Conservation (phyloP, 148 eudicot genomes). For the Beta vulgaris region DNA sequence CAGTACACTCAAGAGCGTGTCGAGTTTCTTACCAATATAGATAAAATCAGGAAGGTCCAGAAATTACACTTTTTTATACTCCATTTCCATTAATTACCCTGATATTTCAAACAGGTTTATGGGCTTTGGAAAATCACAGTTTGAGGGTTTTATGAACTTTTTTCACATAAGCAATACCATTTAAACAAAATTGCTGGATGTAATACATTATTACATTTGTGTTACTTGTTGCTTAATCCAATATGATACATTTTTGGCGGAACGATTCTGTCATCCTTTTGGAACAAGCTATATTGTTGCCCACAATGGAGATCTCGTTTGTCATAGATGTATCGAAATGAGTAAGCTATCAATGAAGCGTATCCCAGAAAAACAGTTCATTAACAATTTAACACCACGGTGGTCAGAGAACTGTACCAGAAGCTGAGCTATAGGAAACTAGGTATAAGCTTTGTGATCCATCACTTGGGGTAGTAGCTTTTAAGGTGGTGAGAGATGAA, state of each 20-base stretch:
- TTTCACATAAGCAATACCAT: background rate
- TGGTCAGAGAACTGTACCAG: no score
- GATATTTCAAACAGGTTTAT: background rate
- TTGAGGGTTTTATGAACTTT: no score
- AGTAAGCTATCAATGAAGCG: no score
- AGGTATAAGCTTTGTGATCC: no score
- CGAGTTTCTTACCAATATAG: background rate
- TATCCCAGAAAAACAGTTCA: no score
- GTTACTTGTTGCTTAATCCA: background rate
- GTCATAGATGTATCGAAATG: no score
- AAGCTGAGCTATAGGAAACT: no score
- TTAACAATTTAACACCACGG: background rate
- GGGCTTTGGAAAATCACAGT: no score
- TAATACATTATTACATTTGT: background rate
- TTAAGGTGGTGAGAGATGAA: no score
- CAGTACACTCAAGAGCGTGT: background rate
- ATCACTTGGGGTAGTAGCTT: no score
- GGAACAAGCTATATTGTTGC: background rate
- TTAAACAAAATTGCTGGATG: background rate
- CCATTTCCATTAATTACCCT: background rate
- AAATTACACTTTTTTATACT: background rate
- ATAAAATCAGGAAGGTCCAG: background rate
- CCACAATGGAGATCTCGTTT: background rate
- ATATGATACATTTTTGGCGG: background rate
- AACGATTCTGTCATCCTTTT: background rate